phyloP scores from a whole-genome alignment of 2,329 filamentous ascomycete species.

The Fonsecaea nubica region DNA sequence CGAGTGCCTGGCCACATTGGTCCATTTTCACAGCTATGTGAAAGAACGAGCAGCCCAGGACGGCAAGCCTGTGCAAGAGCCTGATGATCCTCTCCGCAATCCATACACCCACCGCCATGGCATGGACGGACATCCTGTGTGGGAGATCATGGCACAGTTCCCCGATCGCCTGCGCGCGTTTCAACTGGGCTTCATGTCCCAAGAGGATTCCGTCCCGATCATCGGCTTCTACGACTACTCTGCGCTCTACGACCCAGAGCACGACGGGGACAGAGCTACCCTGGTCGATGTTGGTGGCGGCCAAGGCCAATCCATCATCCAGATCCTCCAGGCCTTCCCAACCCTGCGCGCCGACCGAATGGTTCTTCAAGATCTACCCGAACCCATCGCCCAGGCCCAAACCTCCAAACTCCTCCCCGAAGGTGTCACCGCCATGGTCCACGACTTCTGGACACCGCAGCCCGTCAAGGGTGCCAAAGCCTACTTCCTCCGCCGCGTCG shows the following conservation, averaged over 20 bases:
- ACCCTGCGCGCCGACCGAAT: slow-evolving; percentile 19
- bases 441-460: slow-evolving; percentile 37
- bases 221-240: slow-evolving; percentile 33
- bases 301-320: slow-evolving; percentile 32
- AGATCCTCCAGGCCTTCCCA: slow-evolving; percentile 29
- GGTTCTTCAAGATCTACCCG: slow-evolving; percentile 32
- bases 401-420: slow-evolving; percentile 28
- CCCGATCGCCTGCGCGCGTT: slow-evolving; percentile 41
- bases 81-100: slow-evolving; percentile 31
- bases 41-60: slow-evolving; percentile 21
- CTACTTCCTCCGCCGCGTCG: slow-evolving; percentile 44
- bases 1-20: slow-evolving; percentile 19
- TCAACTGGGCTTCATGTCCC: slow-evolving; percentile 40
- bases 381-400: slow-evolving; percentile 20
- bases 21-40: slow-evolving; percentile 25
- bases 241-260: slow-evolving; percentile 8
- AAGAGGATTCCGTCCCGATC: slow-evolving; percentile 25
- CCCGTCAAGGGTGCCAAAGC: slow-evolving; percentile 39
- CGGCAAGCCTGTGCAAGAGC: slow-evolving; percentile 23
- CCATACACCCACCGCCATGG: slow-evolving; percentile 42
- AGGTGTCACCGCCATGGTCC: slow-evolving; percentile 31
- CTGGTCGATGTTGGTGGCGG: slow-evolving; percentile 38
- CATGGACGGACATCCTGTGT: slow-evolving; percentile 40
- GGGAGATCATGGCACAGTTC: slow-evolving; percentile 40
- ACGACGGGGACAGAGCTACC: slow-evolving; percentile 23